A percentile compares a stretch with the other conserved stretches of the same genome.
Evolutionary conservation across 2,329 filamentous ascomycete genomes (phyloP).

Genomic region (Alternaria viburni): DNA sequence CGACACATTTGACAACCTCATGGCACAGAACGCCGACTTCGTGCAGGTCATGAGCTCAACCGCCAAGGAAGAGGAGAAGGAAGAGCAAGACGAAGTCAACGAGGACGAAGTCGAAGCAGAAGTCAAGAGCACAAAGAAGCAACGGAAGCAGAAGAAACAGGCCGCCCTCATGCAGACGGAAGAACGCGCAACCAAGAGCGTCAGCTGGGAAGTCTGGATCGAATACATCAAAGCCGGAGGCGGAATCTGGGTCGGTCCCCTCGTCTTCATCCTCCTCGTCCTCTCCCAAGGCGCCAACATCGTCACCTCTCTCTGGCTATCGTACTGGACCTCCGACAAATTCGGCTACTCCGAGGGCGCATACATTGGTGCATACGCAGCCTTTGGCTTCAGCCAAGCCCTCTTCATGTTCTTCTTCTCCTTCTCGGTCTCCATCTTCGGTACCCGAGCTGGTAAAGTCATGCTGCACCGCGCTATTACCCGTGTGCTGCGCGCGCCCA

Average conservation of each 20-base stretch:
- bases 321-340: conserved; percentile 87
- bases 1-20: conserved; percentile 88
- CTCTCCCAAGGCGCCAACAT: conserved; percentile 85
- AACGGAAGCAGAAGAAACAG: conserved; percentile 55
- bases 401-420: conserved; percentile 75
- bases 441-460: conserved; percentile 79
- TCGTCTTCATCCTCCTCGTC: conserved; percentile 69
- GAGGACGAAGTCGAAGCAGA: conserved; percentile 56
- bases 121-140: conserved; percentile 64
- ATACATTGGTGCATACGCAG: conserved; percentile 68
- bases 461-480: conserved; percentile 83
- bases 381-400: conserved; percentile 31
- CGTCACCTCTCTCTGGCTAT: conserved; percentile 87
- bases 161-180: conserved; percentile 73
- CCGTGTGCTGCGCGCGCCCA: conserved; percentile 71
- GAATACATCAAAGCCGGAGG: conserved; percentile 80
- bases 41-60: conserved; percentile 82
- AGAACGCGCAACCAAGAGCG: conserved; percentile 75
- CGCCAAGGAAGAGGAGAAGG: conserved; percentile 64
- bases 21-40: conserved; percentile 79
- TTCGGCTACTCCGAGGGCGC: conserved; percentile 70
- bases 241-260: conserved; percentile 69
- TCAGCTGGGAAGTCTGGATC: conserved; percentile 79
- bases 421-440: conserved; percentile 75
- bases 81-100: conserved; percentile 57